A percentile compares a stretch with the other conserved stretches of the same genome.
Conservation (phyloP, 331 rosid genomes). For the Pyracantha coccinea region DNA sequence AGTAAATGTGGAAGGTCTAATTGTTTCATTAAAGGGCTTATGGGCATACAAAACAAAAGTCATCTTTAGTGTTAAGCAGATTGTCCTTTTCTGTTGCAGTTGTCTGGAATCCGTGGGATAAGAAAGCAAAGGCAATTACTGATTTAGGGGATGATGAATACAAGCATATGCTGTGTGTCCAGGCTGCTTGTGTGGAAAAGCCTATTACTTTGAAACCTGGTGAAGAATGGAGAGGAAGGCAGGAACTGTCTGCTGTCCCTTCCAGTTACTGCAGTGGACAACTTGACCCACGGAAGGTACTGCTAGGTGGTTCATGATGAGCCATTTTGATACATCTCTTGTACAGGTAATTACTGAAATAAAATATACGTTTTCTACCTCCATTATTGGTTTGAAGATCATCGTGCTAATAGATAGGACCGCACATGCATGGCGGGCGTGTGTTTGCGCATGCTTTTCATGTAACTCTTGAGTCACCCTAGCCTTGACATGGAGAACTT, state of each 20-base stretch:
- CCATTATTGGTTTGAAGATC: not conserved
- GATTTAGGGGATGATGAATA: conserved; percentile 71
- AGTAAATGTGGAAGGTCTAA: not conserved
- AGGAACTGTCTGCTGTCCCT: conserved; percentile 63
- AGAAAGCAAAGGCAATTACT: conserved; percentile 54
- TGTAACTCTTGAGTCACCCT: too few species aligned
- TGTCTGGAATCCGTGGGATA: conserved; percentile 93
- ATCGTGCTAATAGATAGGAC: not conserved
- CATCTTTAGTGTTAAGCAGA: not conserved
- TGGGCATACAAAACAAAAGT: not conserved
- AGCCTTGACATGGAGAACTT: too few species aligned
- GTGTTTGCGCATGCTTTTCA: too few species aligned
- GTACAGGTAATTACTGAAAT: conserved; percentile 23
- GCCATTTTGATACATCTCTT: conserved; percentile 11
- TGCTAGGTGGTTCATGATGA: conserved; percentile 16
- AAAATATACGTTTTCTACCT: not conserved
- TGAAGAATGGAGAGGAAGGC: conserved; percentile 88
- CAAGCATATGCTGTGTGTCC: conserved; percentile 63
- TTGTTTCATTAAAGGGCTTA: not conserved
- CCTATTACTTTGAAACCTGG: conserved; percentile 70
- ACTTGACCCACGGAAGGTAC: conserved; percentile 51
- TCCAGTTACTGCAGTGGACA: conserved; percentile 79
- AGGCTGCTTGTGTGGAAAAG: conserved; percentile 64
- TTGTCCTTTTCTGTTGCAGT: conserved; percentile 26
- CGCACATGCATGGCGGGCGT: not conserved